Percentiles rank a stretch among this genome's conserved stretches.
Evolutionary conservation across 2,329 filamentous ascomycete species (phyloP).

Genomic region (Erysiphe pulchra): DNA sequence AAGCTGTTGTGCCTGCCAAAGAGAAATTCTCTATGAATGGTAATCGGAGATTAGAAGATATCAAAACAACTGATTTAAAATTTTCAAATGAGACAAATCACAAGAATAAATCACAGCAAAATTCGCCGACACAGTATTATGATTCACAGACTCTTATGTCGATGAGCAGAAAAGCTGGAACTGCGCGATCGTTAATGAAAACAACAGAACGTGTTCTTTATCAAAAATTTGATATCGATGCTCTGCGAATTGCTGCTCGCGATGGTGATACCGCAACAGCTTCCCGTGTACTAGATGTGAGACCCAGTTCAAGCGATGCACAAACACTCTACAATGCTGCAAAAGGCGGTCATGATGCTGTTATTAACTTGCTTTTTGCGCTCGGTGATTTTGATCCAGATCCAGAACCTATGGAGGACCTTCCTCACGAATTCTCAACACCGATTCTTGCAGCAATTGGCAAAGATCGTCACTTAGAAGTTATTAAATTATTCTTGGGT

Average conservation of each 20-base stretch:
- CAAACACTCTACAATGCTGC: conserved; percentile 79
- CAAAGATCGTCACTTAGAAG: conserved; percentile 64
- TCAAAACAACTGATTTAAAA: conserved; percentile 14
- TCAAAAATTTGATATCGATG: conserved; percentile 15
- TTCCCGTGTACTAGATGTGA: conserved; percentile 31
- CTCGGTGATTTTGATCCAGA: conserved; percentile 33
- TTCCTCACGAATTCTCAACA: conserved; percentile 48
- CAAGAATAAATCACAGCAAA: conserved; percentile 31
- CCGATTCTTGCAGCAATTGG: conserved; percentile 90
- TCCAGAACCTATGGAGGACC: conserved; percentile 33
- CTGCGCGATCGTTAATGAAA: conserved; percentile 29
- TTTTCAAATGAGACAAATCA: conserved; percentile 24
- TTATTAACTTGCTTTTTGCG: conserved; percentile 18
- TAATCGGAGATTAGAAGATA: conserved; percentile 27
- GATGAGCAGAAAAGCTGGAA: conserved; percentile 15
- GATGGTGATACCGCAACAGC: conserved; percentile 36
- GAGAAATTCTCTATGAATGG: conserved; percentile 22
- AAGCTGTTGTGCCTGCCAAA: conserved; percentile 34
- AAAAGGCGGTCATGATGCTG: conserved; percentile 58
- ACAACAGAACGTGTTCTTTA: conserved; percentile 38
- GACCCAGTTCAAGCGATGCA: conserved; percentile 37
- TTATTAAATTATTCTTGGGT: conserved; percentile 55
- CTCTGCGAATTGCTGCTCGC: conserved; percentile 21
- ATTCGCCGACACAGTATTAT: conserved; percentile 18
- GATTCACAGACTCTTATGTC: conserved; percentile 17